Evolutionary conservation across 768 basidiomycete genomes (phyloP), one percentile per base, ranked within the genome.

Genomic region (Lentinula sp.): DNA sequence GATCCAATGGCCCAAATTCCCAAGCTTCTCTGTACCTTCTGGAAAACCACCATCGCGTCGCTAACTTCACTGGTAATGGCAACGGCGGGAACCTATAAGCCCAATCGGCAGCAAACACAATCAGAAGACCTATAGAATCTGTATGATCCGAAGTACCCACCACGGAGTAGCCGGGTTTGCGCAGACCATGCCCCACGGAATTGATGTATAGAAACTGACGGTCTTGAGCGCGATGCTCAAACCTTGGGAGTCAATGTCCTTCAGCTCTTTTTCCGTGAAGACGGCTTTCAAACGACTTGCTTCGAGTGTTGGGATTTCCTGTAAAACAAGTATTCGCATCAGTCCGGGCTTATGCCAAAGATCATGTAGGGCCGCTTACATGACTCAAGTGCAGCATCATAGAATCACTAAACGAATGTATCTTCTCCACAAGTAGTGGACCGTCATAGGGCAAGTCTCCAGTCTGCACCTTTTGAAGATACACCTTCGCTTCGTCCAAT

Each of bases 391-490:
- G 74, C 16, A 65, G 28, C 1, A 72, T 62, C 60, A 74, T 66
- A 6, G 33, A 54, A 23, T 73, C 74, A 2, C 64, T 64, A 37
- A 74, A 74, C 6, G 49, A 48, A 41, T 70, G 65, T 46, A 74
- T 65, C 52, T 67, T 70, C 3, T 60, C 58, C 4, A 70, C 28
- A 28, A 28, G 28, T 28, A 28, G 28, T 28, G 28, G 28, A 3
- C 28, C 28, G 28, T 28, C 28, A 28, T 28, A 28, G 0, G 28
- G 2, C 28, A 28, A 28, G 3, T 28, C 28, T 28, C 28, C 28
- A 3, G 28, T 28, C 4, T 84, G 80, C 9, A 87, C 81, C 39
- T 85, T 82, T 62, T 85, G 77, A 61, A 86, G 76, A 23, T 71
- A 71, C 18, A 50, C 59, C 59, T 70, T 66, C 2, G 68, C 61